Evolutionary conservation across 2,329 filamentous ascomycete genomes (phyloP).

Genomic region (Calonectria pauciramosa): DNA sequence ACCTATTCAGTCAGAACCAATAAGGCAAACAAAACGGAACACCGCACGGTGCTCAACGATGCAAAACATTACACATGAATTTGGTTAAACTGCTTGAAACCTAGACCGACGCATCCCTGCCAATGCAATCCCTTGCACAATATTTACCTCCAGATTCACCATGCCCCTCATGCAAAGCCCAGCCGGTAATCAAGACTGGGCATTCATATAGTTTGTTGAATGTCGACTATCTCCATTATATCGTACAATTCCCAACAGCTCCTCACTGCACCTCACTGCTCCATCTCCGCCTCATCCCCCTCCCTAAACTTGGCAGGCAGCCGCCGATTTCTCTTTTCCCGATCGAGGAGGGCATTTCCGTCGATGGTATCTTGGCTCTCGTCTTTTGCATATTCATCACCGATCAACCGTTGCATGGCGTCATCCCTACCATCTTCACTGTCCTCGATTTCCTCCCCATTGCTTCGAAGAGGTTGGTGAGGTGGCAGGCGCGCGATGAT

Average conservation of each 20-base stretch:
- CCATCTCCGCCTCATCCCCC: constrained; percentile 42
- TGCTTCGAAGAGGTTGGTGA: not conserved
- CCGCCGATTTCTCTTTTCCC: constrained; percentile 49
- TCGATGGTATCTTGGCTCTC: constrained; percentile 51
- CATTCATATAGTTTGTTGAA: constrained; percentile 11
- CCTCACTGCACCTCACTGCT: constrained; percentile 30
- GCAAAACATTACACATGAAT: constrained; percentile 5
- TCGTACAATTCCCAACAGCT: constrained; percentile 16
- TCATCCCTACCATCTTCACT: constrained; percentile 45
- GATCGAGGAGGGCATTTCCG: constrained; percentile 40
- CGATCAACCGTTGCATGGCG: constrained; percentile 30
- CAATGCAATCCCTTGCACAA: constrained; percentile 14
- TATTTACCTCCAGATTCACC: constrained; percentile 17
- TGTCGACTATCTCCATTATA: constrained; percentile 6
- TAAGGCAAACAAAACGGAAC: not conserved
- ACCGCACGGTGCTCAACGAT: not conserved
- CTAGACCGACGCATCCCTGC: constrained; percentile 1
- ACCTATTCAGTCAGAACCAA: not conserved
- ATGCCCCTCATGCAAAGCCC: constrained; percentile 1
- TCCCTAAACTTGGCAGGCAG: constrained; percentile 54
- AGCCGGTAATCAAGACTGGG: not conserved
- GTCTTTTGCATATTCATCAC: constrained; percentile 39
- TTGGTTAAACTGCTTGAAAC: not conserved
- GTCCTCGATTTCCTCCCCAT: constrained; percentile 48
- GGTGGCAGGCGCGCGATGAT: not conserved